Base-by-base conservation (phyloP, 768 basidiomycete species). In the Kwoniella heveanensis region DNA sequence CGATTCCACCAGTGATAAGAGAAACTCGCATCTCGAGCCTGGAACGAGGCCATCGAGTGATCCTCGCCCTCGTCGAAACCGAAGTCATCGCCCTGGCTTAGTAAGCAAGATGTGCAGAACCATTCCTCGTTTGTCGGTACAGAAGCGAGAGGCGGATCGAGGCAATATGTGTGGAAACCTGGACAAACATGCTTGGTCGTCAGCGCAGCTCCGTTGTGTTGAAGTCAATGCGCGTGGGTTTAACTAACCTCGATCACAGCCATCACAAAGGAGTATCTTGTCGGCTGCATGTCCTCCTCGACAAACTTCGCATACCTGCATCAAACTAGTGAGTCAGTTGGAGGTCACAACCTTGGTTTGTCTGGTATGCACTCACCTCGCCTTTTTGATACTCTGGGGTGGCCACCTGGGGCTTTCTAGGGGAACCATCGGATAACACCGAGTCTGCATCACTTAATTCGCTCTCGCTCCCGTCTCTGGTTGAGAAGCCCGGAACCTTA, bases 41-140 rank as follows among this genome's bases (percentile, higher is more conserved):
- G 92, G 81, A 98, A 98, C 73, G 87, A 92, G 26, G 90, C 85
- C 39, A 99, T 84, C 64, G 87, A 87, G 79, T 99, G 96, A 69
- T 98, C 95, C 80, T 97, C 89, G 44, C 96, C 96, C 74, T 97
- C 94, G 72, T 97, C 96, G 73, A 98, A 99, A 29, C 96, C 96
- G 72, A 91, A 99, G 80, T 97, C 96, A 55, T 90, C 90, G 12
- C 95, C 94, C 0, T 91, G 94, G 39, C 88, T 89, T 44, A 92
- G 85, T 22, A 99, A 83, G 77, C 96, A 99, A 2, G 88, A 87
- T 71, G 89, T 90, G 79, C 96, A 99, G 77, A 87, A 97, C 95
- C 95, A 99, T 68, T 95, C 88, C 44, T 93, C 92, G 74, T 89
- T 90, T 13, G 76, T 65, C 1, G 96, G 96, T 59, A 99, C 90